Conservation (phyloP, 2,329 filamentous ascomycete genomes). For the Dactylellina parvicollis region DNA sequence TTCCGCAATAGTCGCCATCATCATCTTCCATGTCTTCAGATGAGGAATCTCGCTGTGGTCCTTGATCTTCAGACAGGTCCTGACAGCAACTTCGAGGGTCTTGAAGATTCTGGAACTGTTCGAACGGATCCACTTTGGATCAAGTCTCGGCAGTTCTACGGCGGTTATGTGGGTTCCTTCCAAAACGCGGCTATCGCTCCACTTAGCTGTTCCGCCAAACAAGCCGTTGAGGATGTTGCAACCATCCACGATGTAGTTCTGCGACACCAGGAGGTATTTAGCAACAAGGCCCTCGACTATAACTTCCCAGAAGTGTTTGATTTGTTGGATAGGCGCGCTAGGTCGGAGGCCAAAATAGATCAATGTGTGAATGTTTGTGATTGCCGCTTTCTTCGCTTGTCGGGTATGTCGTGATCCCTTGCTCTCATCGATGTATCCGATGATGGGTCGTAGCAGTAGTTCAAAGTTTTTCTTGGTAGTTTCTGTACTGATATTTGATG, state of each 20-base stretch:
- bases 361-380: constrained; percentile 80
- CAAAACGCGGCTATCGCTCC: constrained; percentile 78
- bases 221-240: constrained; percentile 78
- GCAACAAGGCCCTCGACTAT: constrained; percentile 74
- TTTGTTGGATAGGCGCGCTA: constrained; percentile 70
- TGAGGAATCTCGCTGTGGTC: constrained; percentile 66
- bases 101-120: constrained; percentile 74
- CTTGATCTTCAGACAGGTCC: constrained; percentile 65
- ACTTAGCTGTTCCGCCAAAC: constrained; percentile 73
- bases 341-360: constrained; percentile 85
- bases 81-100: constrained; percentile 68
- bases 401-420: constrained; percentile 67
- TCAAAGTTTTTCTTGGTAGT: constrained; percentile 68
- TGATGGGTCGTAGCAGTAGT: constrained; percentile 75
- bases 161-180: constrained; percentile 69
- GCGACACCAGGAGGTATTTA: constrained; percentile 66
- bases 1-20: constrained; percentile 70
- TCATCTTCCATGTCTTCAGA: constrained; percentile 70
- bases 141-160: constrained; percentile 83
- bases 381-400: constrained; percentile 69
- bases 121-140: constrained; percentile 85
- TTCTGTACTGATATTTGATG: constrained; percentile 72
- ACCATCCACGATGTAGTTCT: constrained; percentile 69
- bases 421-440: constrained; percentile 74
- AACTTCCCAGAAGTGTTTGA: constrained; percentile 81